Percentiles rank a stretch among this genome's conserved stretches.
These are phyloP conservation scores for Fusarium pseudocircinatum DNA, from an alignment of 2,329 filamentous ascomycete species.

Conservation along the genomic window DNA sequence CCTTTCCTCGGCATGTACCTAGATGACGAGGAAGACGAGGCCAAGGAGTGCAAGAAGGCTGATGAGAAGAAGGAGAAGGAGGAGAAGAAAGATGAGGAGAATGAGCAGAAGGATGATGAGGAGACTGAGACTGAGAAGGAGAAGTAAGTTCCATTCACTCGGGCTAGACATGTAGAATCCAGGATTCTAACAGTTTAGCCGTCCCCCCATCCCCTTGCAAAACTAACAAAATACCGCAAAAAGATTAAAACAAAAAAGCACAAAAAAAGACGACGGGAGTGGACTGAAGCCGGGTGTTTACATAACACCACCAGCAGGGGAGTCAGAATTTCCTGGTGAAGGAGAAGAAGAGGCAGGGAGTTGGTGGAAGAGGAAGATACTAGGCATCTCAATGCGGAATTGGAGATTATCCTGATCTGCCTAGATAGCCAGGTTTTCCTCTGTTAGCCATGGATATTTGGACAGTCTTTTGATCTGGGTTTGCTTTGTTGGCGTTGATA, in stretches of 20 bases:
- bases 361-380: neutral
- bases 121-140: neutral
- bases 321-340: neutral
- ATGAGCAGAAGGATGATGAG: fast-evolving
- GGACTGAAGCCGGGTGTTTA: neutral
- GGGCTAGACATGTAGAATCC: neutral
- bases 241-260: neutral
- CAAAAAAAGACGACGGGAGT: neutral
- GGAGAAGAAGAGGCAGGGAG: neutral
- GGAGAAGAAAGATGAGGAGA: neutral
- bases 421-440: neutral
- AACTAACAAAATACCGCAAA: neutral
- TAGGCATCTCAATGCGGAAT: neutral
- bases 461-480: neutral
- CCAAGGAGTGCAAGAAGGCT: fast-evolving
- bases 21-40: neutral
- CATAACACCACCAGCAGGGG: neutral
- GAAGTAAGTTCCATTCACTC: neutral
- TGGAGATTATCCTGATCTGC: neutral
- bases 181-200: neutral
- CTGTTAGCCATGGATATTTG: fast-evolving
- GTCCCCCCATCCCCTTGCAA: fast-evolving
- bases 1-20: neutral
- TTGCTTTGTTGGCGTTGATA: neutral
- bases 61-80: neutral